Conservation (phyloP, 1,284 basidiomycete genomes). For the Ustilago cynodontis region DNA sequence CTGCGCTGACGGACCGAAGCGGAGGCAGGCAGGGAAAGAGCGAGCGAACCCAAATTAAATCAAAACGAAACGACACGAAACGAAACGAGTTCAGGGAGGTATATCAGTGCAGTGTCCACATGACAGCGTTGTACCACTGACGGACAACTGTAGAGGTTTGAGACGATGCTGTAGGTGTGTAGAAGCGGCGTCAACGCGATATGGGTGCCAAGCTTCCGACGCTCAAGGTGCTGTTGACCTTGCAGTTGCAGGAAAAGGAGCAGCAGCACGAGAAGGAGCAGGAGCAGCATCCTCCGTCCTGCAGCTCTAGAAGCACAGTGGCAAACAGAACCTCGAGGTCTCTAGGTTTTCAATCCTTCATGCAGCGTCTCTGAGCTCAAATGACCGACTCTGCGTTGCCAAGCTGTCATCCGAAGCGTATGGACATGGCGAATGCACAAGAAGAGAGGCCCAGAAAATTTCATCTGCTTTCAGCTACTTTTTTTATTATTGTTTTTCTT, state of each 20-base stretch:
- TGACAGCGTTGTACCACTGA: neutral
- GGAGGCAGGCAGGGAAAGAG: too few relatives aligned
- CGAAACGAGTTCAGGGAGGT: conserved; percentile 2
- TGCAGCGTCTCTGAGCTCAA: neutral
- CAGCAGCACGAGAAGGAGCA: neutral
- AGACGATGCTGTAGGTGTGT: neutral
- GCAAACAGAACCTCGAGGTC: neutral
- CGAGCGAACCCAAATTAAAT: neutral
- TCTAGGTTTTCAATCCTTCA: too few relatives aligned
- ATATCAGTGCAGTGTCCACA: neutral
- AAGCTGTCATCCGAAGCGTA: conserved; percentile 12
- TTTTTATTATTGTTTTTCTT: conserved; percentile 1
- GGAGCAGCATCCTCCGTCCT: neutral
- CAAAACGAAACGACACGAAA: neutral
- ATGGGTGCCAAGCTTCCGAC: conserved; percentile 53
- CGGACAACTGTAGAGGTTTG: neutral
- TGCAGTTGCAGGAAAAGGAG: conserved; percentile 10
- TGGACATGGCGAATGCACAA: neutral
- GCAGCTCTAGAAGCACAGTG: neutral
- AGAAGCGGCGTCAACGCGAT: conserved; percentile 3
- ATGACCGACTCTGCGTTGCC: neutral
- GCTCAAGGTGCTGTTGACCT: conserved; percentile 24
- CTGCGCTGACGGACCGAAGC: neutral
- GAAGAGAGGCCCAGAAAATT: conserved; percentile 3
- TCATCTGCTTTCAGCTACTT: neutral